Percentiles rank a stretch among this genome's conserved stretches.
Conservation (phyloP, 495 filamentous ascomycete genomes). For the Podospora appendiculata region DNA sequence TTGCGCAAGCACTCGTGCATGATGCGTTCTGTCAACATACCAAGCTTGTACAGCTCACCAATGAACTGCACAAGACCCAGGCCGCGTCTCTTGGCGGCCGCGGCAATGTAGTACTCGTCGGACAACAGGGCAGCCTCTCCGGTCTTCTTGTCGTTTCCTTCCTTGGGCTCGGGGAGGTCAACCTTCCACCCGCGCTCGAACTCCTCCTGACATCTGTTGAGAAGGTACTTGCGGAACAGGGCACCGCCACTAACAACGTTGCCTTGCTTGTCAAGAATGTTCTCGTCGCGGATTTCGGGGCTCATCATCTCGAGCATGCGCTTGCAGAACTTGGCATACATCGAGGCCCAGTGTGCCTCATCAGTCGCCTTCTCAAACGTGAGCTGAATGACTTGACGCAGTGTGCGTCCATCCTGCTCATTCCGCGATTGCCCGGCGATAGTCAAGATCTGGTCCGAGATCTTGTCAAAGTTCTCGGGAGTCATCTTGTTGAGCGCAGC, state of each 20-base stretch:
- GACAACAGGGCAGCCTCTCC: slow-evolving; percentile 77
- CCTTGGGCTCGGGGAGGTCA: slow-evolving; percentile 73
- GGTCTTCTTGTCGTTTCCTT: slow-evolving; percentile 60
- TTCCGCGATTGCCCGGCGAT: slow-evolving; percentile 94
- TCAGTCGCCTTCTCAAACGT: slow-evolving; percentile 99
- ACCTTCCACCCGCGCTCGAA: slow-evolving; percentile 98
- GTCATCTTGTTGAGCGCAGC: slow-evolving; percentile 99
- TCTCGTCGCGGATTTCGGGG: slow-evolving; percentile 89
- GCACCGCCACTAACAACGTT: slow-evolving; percentile 85
- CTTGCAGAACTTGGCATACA: slow-evolving; percentile 99
- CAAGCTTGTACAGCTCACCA: slow-evolving; percentile 95
- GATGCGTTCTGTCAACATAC: slow-evolving; percentile 97
- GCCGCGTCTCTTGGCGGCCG: slow-evolving; percentile 92
- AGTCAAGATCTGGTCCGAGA: slow-evolving; percentile 82
- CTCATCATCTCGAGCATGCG: slow-evolving; percentile 96
- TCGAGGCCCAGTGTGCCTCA: slow-evolving; percentile 96
- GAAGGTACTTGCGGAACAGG: slow-evolving; percentile 95
- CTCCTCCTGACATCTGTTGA: slow-evolving; percentile 97
- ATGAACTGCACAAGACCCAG: slow-evolving; percentile 99
- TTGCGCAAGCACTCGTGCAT: slow-evolving; percentile 99
- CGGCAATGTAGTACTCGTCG: slow-evolving; percentile 93
- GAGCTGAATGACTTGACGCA: slow-evolving; percentile 96
- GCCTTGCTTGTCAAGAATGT: slow-evolving; percentile 75
- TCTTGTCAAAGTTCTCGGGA: slow-evolving; percentile 96
- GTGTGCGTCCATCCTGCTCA: slow-evolving; percentile 86